A percentile compares a stretch with the other conserved stretches of the same genome.
Evolutionary conservation across 345 rosid species (phyloP).

Genomic region (Trapa bicornis): DNA sequence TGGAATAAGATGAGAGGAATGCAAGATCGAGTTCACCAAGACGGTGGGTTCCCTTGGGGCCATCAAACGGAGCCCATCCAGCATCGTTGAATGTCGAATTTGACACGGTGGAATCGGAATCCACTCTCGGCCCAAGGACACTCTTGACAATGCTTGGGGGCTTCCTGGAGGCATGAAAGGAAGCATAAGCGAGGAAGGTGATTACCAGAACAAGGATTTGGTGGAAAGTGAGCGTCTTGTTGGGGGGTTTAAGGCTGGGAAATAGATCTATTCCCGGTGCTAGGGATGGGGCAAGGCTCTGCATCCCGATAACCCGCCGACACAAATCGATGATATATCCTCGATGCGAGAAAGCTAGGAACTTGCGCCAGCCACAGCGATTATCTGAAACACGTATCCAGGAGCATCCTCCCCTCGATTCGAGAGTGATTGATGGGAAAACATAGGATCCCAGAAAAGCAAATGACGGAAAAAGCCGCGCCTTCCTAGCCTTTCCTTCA

Average conservation of each 20-base stretch:
- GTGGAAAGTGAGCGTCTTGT: slow-evolving; percentile 57
- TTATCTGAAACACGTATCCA: slow-evolving; percentile 2
- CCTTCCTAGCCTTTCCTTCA: background rate
- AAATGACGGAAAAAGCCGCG: background rate
- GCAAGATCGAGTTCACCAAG: slow-evolving; percentile 94
- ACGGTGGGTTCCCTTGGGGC: slow-evolving; percentile 48
- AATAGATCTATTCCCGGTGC: slow-evolving; percentile 46
- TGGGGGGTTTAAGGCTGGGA: slow-evolving; percentile 49
- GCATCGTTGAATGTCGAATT: slow-evolving; percentile 20
- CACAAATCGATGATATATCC: background rate
- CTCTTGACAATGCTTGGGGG: slow-evolving; percentile 93
- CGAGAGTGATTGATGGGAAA: background rate
- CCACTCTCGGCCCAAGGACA: slow-evolving; percentile 54
- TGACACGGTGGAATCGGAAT: slow-evolving; percentile 15
- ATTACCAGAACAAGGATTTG: slow-evolving; percentile 38
- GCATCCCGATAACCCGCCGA: slow-evolving; percentile 1
- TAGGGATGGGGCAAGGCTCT: slow-evolving; percentile 26
- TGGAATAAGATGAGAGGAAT: slow-evolving; percentile 53
- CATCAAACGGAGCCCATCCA: slow-evolving; percentile 87
- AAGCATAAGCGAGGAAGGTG: slow-evolving; percentile 77
- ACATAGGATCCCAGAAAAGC: background rate
- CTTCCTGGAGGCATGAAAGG: slow-evolving; percentile 93
- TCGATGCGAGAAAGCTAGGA: background rate
- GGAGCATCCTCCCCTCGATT: background rate
- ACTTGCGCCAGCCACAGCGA: background rate